Base-by-base conservation (phyloP, 176 grass and related monocot genomes). In the Triticum dicoccoides region DNA sequence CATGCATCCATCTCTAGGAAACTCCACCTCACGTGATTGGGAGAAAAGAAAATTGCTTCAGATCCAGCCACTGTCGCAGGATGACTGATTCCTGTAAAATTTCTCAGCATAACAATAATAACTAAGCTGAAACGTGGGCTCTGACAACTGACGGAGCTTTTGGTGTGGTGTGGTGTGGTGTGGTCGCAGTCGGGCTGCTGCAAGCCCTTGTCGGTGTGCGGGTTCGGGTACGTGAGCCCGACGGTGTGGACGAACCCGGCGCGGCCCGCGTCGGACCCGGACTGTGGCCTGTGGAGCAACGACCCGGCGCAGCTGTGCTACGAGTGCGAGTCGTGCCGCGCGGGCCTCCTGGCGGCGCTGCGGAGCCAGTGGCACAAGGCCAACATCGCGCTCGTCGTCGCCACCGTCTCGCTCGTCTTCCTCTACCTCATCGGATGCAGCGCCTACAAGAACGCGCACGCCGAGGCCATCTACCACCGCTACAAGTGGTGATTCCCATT, bases 391-490 rank as follows among this genome's bases (percentile, higher is more conserved):
- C 91, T 98, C 84, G 90, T 96, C 82, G 76, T 96, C 79, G 86
- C 93, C 83, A 88, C 91, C 66, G 91, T 98, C 61, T 77, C 77
- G 4, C 92, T 98, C 79, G 87, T 98, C 85, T 83, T 91, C 84
- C 88, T 98, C 89, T 98, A 98, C 87, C 78, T 94, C 85, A 85
- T 96, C 81, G 97, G 92, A 34, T 96, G 94, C 85, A 92, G 94
- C 87, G 97, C 94, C 8, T 98, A 94, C 84, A 96, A 98, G 88
- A 96, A 98, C 82, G 96, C 93, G 0, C 93, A 98, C 82, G 93
- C 92, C 69, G 90, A 87, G 23, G 85, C 95, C 39, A 77, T 98
- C 84, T 96, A 96, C 87, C 86, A 92, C 7, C 93, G 80, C 69
- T 91, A 94, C 90, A 96, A 98, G 86, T 86, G 89, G 86, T 89